Conservation (phyloP, 192 early-diverging fungal species). For the Geranomyces variabilis region DNA sequence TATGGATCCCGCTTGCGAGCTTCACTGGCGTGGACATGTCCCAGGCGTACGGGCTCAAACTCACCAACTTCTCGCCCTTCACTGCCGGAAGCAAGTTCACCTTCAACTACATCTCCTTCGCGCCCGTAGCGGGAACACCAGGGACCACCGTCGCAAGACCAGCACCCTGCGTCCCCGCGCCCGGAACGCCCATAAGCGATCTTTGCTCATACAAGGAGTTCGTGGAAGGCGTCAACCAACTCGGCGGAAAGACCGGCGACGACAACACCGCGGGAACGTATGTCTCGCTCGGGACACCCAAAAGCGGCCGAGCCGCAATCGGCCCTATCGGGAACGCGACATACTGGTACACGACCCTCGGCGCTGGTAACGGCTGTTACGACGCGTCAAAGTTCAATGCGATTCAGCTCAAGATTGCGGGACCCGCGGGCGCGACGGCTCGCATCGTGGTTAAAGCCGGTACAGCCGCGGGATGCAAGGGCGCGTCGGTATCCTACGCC, state of each 20-base stretch:
- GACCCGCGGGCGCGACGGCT: not conserved
- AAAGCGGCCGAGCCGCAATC: not conserved
- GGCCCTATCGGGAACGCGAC: not conserved
- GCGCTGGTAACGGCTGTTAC: not conserved
- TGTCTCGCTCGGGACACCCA: not conserved
- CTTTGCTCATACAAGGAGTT: not conserved
- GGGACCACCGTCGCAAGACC: not conserved
- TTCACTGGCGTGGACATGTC: not conserved
- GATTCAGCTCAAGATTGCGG: not conserved
- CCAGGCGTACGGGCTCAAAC: not conserved
- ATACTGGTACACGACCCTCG: constrained; percentile 7
- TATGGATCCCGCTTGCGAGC: not conserved
- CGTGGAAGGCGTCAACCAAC: not conserved
- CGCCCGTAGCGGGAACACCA: not conserved
- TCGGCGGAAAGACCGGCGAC: constrained; percentile 2
- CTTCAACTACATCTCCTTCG: not conserved
- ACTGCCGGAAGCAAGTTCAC: not conserved
- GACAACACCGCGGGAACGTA: not conserved
- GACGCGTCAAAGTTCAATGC: not conserved
- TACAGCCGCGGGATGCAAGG: not conserved
- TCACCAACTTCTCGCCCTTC: not conserved
- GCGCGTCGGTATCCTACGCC: not conserved
- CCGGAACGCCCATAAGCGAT: not conserved
- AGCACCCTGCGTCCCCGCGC: not conserved
- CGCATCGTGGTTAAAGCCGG: not conserved